These are phyloP conservation scores for Paecilomyces formosus DNA, from an alignment of 2,329 filamentous ascomycete genomes.

Conservation along the genomic window DNA sequence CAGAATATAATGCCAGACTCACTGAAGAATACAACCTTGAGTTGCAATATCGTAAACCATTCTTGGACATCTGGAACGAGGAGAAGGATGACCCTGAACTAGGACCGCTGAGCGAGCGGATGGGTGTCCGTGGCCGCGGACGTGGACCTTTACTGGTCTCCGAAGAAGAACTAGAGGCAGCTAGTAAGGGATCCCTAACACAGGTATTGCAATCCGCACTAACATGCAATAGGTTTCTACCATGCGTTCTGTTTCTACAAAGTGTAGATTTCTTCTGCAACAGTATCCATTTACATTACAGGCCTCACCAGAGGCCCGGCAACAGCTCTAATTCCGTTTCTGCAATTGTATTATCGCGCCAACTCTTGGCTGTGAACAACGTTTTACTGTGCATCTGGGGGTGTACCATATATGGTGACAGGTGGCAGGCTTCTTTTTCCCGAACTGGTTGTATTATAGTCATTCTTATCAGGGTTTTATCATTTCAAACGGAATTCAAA, in stretches of 20 bases:
- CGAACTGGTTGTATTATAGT: neutral
- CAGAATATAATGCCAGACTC: slow-evolving; percentile 36
- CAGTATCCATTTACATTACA: neutral
- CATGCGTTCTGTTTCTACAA: slow-evolving; percentile 97
- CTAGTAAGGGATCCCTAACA: slow-evolving; percentile 39
- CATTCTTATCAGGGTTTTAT: neutral
- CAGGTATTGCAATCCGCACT: neutral
- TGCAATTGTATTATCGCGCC: neutral
- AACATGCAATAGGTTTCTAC: slow-evolving; percentile 57
- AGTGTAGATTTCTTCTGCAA: slow-evolving; percentile 50
- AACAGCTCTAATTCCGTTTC: neutral
- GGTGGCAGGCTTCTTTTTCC: neutral
- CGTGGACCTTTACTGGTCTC: slow-evolving; percentile 62
- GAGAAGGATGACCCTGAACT: slow-evolving; percentile 80
- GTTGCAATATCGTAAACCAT: slow-evolving; percentile 85
- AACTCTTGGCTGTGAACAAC: neutral
- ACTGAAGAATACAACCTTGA: slow-evolving; percentile 97
- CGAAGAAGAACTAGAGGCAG: slow-evolving; percentile 86
- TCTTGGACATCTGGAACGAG: slow-evolving; percentile 82
- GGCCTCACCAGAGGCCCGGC: neutral
- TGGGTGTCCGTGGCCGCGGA: slow-evolving; percentile 75
- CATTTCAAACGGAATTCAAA: neutral
- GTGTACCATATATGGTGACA: neutral
- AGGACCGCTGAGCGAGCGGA: slow-evolving; percentile 83
- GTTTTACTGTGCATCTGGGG: neutral